Evolutionary conservation across 257 asterid genomes (phyloP), one percentile per base, ranked within the genome.

Genomic region (Nicotiana tabacum): DNA sequence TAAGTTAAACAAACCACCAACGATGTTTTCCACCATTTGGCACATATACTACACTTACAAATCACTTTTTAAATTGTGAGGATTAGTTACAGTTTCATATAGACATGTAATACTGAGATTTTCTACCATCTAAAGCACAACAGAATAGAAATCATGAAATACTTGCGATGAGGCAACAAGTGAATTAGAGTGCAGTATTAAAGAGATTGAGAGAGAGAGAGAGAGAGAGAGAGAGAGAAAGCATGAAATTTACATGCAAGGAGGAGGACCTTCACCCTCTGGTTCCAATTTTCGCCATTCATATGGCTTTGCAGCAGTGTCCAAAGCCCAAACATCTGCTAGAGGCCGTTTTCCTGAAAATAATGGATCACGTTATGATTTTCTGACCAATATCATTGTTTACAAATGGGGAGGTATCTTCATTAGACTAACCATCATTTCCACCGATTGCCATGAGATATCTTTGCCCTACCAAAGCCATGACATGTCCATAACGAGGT

Each of bases 201-300:
- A 24, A 15, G 60, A 70, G 21, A 70, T n/a, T 3, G 78, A 65
- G 30, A 29, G 30, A 29, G 62, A 72, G 69, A 66, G 3, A 53
- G 62, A 72, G 69, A 66, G 3, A 53, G 78, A 65, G 30, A 29
- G 30, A 29, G 62, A 72, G 69, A 66, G 3, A 53, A 17, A 62
- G 18, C 21, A 55, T 81, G 78, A 81, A 83, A 87, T 95, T 91
- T 86, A 96, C 99, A 96, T 96, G 99, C 99, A 96, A 80, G 99
- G 99, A 82, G 99, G 99, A 39, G 99, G 99, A 83, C 98, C 99
- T 91, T 96, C 99, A 43, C 99, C 99, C 90, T 94, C 99, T 80
- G 99, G 99, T 91, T 96, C 99, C 90, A 94, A 85, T 90, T 96
- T 96, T 85, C 99, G 90, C 99, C 98, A 96, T 88, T 96, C 98